Evolutionary conservation across 2,329 filamentous ascomycete genomes (phyloP).

Genomic region (Lachnellula cervina): DNA sequence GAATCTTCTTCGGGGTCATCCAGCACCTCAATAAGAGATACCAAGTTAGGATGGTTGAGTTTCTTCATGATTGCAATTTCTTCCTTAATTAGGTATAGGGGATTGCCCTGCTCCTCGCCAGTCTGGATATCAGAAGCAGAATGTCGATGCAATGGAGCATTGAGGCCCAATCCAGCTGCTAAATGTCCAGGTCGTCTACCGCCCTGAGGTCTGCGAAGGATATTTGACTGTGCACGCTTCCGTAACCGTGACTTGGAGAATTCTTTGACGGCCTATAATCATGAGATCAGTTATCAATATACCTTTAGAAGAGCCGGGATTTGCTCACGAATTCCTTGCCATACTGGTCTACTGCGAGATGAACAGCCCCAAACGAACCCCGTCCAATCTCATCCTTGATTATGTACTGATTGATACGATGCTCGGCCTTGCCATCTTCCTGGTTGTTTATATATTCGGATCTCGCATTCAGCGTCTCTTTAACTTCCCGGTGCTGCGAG

Average conservation of each 20-base stretch:
- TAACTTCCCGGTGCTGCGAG: slow-evolving; percentile 57
- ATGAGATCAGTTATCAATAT: slow-evolving; percentile 1
- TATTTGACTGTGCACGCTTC: slow-evolving; percentile 84
- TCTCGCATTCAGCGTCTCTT: slow-evolving; percentile 88
- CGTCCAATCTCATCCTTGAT: slow-evolving; percentile 95
- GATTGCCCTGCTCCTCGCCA: slow-evolving; percentile 59
- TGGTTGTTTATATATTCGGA: slow-evolving; percentile 84
- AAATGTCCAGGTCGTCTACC: slow-evolving; percentile 45
- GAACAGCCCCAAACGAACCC: slow-evolving; percentile 91
- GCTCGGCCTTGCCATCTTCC: slow-evolving; percentile 72
- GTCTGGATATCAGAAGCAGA: slow-evolving; percentile 48
- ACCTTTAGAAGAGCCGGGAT: not conserved
- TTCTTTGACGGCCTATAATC: slow-evolving; percentile 80
- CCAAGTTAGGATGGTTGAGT: slow-evolving; percentile 89
- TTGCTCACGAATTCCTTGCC: slow-evolving; percentile 82
- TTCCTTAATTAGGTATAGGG: slow-evolving; percentile 83
- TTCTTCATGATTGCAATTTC: slow-evolving; percentile 99
- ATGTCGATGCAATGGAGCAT: slow-evolving; percentile 43
- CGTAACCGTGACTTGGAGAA: slow-evolving; percentile 91
- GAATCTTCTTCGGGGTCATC: slow-evolving; percentile 96
- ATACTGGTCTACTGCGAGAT: slow-evolving; percentile 84
- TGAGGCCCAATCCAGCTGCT: slow-evolving; percentile 41
- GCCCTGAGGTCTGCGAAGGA: slow-evolving; percentile 62
- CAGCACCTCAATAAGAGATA: slow-evolving; percentile 86
- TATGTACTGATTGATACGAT: slow-evolving; percentile 90